phyloP scores from a whole-genome alignment of 352 stramenopile species.

The Phytophthora cajani region DNA sequence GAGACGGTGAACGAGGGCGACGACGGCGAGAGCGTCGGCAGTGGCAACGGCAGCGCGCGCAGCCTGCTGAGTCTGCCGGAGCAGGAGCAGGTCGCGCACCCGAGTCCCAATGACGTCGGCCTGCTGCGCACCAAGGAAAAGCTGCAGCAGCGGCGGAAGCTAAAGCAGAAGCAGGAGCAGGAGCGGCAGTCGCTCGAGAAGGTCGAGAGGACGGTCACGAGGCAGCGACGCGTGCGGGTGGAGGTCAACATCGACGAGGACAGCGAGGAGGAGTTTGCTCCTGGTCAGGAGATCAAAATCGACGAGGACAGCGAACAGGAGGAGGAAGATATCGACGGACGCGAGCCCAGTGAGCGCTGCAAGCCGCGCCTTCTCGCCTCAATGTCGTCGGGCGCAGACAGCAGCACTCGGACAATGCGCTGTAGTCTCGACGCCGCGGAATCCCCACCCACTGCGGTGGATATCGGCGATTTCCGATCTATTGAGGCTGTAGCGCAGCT shows the following conservation, averaged over 20 bases:
- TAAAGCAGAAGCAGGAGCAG: constrained; percentile 10
- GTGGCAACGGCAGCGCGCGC: constrained; percentile 13
- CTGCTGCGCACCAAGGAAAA: neutral
- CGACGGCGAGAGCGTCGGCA: constrained; percentile 32
- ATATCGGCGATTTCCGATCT: neutral
- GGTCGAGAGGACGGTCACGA: neutral
- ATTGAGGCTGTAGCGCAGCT: constrained; percentile 32
- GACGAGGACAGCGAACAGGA: constrained; percentile 25
- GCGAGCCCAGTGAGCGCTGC: constrained; percentile 21
- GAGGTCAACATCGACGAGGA: constrained; percentile 33
- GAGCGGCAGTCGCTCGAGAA: neutral
- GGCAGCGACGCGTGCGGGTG: neutral
- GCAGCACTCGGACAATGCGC: constrained; percentile 41
- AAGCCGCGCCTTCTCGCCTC: constrained; percentile 26
- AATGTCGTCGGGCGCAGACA: constrained; percentile 31
- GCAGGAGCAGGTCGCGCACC: constrained; percentile 12
- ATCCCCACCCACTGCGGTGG: constrained; percentile 2
- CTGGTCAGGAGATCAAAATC: constrained; percentile 27
- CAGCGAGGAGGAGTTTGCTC: constrained; percentile 26
- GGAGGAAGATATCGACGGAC: constrained; percentile 39
- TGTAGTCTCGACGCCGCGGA: constrained; percentile 46
- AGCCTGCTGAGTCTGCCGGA: constrained; percentile 34
- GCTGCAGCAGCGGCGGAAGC: constrained; percentile 1
- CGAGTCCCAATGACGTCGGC: neutral
- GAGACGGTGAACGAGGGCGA: constrained; percentile 72